Conservation (phyloP, 768 basidiomycete species). For the Boletus rufocinnamomeus region DNA sequence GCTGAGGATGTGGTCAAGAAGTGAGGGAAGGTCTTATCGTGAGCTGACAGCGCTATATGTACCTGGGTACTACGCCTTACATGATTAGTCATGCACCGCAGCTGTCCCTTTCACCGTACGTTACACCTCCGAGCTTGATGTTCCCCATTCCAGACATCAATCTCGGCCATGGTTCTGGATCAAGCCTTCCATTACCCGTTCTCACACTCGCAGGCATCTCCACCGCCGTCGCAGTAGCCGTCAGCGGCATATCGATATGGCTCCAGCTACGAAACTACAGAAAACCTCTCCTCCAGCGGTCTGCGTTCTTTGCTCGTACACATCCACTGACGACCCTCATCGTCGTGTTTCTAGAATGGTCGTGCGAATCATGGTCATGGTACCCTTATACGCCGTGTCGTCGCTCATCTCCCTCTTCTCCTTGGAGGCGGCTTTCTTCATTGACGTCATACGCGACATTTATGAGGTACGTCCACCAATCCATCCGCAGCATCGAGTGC, state of each 20-base stretch:
- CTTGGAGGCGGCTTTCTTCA: constrained; percentile 92
- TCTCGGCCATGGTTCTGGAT: constrained; percentile 53
- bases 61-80: too few relatives aligned
- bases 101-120: background rate
- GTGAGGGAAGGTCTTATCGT: background rate
- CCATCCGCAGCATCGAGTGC: background rate
- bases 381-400: constrained; percentile 88
- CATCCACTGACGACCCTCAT: constrained; percentile 8
- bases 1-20: background rate
- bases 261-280: constrained; percentile 86
- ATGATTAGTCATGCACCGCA: background rate
- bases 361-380: constrained; percentile 95
- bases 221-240: constrained; percentile 67
- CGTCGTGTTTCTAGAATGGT: constrained; percentile 61
- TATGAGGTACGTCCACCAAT: constrained; percentile 72
- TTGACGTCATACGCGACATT: constrained; percentile 91
- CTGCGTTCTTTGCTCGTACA: background rate
- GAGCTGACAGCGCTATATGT: too few relatives aligned
- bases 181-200: constrained; percentile 56
- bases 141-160: constrained; percentile 15
- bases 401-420: constrained; percentile 94
- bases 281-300: constrained; percentile 81
- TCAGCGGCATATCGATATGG: constrained; percentile 74
- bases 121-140: constrained; percentile 3
- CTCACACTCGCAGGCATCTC: constrained; percentile 63